These are phyloP conservation scores for Aspergillus egyptiacus DNA, from an alignment of 495 filamentous ascomycete genomes.

Conservation along the genomic window DNA sequence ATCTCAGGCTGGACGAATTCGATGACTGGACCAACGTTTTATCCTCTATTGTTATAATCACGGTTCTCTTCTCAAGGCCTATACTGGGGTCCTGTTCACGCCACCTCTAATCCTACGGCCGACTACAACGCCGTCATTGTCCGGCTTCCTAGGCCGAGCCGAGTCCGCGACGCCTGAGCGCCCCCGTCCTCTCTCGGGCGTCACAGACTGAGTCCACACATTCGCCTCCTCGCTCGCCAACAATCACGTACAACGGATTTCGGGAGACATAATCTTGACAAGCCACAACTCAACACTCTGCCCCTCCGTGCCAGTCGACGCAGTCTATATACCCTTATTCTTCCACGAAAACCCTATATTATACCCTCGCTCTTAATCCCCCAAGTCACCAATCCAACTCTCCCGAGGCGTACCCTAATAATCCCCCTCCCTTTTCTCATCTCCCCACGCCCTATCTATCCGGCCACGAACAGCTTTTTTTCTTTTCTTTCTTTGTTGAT, in stretches of 20 bases:
- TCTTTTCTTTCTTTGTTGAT: constrained; percentile 1
- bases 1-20: constrained; percentile 14
- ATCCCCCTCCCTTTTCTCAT: neutral
- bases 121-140: neutral
- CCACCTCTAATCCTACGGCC: neutral
- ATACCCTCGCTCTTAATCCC: too few species aligned
- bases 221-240: too few species aligned
- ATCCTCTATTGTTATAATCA: constrained; percentile 5
- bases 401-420: too few species aligned
- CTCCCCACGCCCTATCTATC: too few species aligned
- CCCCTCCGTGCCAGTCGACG: neutral
- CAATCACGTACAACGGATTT: too few species aligned
- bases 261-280: too few species aligned
- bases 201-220: too few species aligned
- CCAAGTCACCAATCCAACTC: too few species aligned
- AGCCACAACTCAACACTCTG: too few species aligned
- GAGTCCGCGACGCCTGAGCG: neutral
- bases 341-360: neutral
- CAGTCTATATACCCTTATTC: constrained; percentile 1
- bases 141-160: neutral
- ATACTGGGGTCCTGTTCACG: neutral
- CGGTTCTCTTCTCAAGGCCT: constrained; percentile 9
- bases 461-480: too few species aligned
- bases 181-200: too few species aligned
- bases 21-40: constrained; percentile 15